phyloP scores from a whole-genome alignment of 75 land plant genomes.

The Sequoiadendron giganteum region DNA sequence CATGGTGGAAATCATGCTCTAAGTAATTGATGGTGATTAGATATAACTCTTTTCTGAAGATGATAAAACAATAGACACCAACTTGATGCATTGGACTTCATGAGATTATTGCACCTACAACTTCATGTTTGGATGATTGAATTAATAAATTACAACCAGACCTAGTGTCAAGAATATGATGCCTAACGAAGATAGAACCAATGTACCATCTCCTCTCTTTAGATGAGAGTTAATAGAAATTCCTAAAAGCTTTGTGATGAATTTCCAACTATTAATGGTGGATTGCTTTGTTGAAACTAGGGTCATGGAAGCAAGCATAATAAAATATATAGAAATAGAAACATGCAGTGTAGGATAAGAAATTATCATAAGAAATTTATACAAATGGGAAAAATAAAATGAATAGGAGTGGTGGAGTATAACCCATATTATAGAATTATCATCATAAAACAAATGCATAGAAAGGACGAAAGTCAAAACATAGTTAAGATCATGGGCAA shows the following conservation, averaged over 20 bases:
- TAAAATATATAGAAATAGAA: too few species aligned
- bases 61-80: background rate
- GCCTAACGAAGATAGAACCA: background rate
- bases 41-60: background rate
- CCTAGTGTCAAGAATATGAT: background rate
- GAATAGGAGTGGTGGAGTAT: background rate
- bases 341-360: background rate
- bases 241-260: background rate
- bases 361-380: background rate
- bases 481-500: background rate
- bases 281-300: background rate
- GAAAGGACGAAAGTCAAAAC: background rate
- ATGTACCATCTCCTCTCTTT: background rate
- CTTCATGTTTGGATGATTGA: background rate
- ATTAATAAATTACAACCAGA: background rate
- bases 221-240: background rate
- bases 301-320: background rate
- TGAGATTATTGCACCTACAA: background rate
- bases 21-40: background rate
- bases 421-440: background rate
- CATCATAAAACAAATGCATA: background rate
- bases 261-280: background rate
- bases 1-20: background rate
- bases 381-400: background rate
- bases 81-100: background rate